Evolutionary conservation across 2,329 filamentous ascomycete species (phyloP).

Genomic region (Aspergillus tamarii): DNA sequence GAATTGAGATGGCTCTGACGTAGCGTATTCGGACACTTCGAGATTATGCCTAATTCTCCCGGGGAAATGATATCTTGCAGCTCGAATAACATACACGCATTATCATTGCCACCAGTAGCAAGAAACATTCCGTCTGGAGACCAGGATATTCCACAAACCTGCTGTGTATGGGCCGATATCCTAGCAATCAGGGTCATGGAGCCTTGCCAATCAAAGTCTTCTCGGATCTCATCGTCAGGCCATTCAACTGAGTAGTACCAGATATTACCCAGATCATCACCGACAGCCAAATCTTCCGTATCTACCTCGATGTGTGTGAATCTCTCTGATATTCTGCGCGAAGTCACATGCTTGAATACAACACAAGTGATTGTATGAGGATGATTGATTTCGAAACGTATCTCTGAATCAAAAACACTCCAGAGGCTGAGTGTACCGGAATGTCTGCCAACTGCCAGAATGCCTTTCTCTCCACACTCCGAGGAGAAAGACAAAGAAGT

Average conservation of each 20-base stretch:
- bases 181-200: constrained; percentile 76
- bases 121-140: constrained; percentile 75
- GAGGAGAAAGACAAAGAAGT: constrained; percentile 94
- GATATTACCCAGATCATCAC: constrained; percentile 79
- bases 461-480: constrained; percentile 69
- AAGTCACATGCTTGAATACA: constrained; percentile 72
- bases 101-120: constrained; percentile 91
- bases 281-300: constrained; percentile 83
- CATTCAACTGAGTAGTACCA: constrained; percentile 93
- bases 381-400: constrained; percentile 76
- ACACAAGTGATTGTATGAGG: constrained; percentile 76
- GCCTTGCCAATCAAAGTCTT: constrained; percentile 75
- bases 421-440: constrained; percentile 76
- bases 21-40: not conserved
- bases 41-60: constrained; percentile 16
- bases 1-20: constrained; percentile 26
- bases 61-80: constrained; percentile 57
- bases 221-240: constrained; percentile 60
- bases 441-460: constrained; percentile 82
- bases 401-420: constrained; percentile 67
- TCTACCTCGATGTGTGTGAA: constrained; percentile 56
- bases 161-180: constrained; percentile 79
- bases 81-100: constrained; percentile 81
- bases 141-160: constrained; percentile 93
- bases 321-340: constrained; percentile 54